These are phyloP conservation scores for Avicennia marina DNA, from an alignment of 257 asterid genomes.

Conservation along the genomic window DNA sequence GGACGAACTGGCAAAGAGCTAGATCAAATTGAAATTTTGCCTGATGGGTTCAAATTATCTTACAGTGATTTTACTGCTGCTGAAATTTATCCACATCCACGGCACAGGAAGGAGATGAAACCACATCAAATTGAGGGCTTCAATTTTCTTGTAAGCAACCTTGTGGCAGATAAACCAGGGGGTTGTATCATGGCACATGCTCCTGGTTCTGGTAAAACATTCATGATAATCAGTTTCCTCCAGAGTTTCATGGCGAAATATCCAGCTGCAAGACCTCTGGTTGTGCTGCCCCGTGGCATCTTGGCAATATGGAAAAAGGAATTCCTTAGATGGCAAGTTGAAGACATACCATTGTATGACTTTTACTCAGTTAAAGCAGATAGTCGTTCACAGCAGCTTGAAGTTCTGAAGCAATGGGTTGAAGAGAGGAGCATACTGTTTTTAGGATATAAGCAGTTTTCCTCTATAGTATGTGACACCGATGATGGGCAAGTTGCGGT, in stretches of 20 bases:
- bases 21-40: conserved; percentile 37
- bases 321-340: conserved; percentile 89
- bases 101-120: conserved; percentile 90
- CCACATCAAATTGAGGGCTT: conserved; percentile 97
- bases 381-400: conserved; percentile 74
- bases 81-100: conserved; percentile 86
- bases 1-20: conserved; percentile 51
- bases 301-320: conserved; percentile 81
- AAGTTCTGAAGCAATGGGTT: conserved; percentile 74
- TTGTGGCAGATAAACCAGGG: conserved; percentile 85
- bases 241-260: conserved; percentile 96
- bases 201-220: conserved; percentile 97
- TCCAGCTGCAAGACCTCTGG: conserved; percentile 87
- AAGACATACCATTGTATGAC: conserved; percentile 67
- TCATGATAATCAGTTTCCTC: conserved; percentile 92
- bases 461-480: conserved; percentile 67
- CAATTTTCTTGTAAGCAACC: conserved; percentile 81
- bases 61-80: conserved; percentile 44
- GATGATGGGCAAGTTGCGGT: conserved; percentile 41
- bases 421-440: conserved; percentile 67
- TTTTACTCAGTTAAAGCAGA: conserved; percentile 95
- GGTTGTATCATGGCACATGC: conserved; percentile 99
- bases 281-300: conserved; percentile 93
- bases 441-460: conserved; percentile 86
- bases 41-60: conserved; percentile 42